phyloP scores from a whole-genome alignment of 176 grass and related monocot genomes.

The Oryza meridionalis region DNA sequence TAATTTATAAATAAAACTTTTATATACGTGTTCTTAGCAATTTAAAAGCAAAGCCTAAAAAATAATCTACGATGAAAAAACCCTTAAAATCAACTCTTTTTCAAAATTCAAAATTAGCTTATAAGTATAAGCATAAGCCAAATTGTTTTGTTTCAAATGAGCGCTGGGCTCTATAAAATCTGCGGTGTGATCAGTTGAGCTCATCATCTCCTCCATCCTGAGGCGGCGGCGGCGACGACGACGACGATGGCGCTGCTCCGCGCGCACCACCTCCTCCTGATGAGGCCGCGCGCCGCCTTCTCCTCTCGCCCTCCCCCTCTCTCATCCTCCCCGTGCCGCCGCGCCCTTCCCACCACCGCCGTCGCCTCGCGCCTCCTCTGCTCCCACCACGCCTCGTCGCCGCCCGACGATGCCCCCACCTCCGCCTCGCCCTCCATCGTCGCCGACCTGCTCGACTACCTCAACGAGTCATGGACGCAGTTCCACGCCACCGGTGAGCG shows the following conservation, averaged over 20 bases:
- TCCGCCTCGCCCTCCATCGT: constrained; percentile 60
- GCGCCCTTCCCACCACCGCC: background rate
- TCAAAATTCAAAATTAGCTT: too few species aligned
- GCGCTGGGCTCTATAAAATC: too few species aligned
- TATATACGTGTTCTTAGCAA: too few species aligned
- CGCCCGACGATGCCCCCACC: background rate
- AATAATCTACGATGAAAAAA: too few species aligned
- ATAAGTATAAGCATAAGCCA: too few species aligned
- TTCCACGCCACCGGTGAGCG: constrained; percentile 86
- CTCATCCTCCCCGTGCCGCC: constrained; percentile 11
- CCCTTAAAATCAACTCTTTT: too few species aligned
- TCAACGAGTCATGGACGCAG: constrained; percentile 98
- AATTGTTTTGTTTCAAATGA: too few species aligned
- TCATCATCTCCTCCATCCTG: too few species aligned
- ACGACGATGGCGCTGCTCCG: constrained; percentile 49
- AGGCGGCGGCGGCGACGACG: too few species aligned
- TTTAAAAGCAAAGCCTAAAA: too few species aligned
- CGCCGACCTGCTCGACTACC: constrained; percentile 85
- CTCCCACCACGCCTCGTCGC: constrained; percentile 1
- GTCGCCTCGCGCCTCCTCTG: constrained; percentile 39
- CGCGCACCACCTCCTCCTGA: constrained; percentile 44
- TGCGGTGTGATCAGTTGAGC: too few species aligned
- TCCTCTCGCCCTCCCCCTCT: background rate
- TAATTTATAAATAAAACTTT: too few species aligned
- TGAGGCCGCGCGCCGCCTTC: constrained; percentile 4